Evolutionary conservation across 768 basidiomycete species (phyloP).

Genomic region (Mycena crocata): DNA sequence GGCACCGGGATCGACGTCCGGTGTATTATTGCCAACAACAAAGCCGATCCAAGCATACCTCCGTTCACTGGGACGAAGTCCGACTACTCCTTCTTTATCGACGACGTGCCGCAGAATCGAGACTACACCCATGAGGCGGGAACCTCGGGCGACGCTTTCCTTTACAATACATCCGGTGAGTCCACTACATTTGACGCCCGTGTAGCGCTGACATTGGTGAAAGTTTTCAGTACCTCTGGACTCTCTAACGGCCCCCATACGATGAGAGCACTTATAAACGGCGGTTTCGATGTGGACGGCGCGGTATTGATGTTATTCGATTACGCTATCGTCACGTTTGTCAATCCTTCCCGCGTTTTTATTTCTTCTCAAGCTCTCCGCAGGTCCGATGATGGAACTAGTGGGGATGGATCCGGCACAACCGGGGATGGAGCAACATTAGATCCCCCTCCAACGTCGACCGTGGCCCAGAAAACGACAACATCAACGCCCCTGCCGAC

Average conservation of each 20-base stretch:
- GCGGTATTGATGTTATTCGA: too few relatives aligned
- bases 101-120: not conserved
- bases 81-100: not conserved
- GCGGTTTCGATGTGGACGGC: too few relatives aligned
- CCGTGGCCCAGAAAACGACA: too few relatives aligned
- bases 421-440: not conserved
- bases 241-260: too few relatives aligned
- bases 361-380: not conserved
- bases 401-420: not conserved
- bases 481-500: too few relatives aligned
- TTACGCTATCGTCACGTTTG: not conserved
- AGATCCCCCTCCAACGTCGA: not conserved
- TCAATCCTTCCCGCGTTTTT: not conserved
- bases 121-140: not conserved
- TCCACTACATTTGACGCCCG: too few relatives aligned
- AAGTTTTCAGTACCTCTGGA: too few relatives aligned
- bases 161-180: not conserved
- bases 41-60: not conserved
- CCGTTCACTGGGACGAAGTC: not conserved
- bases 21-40: too few relatives aligned
- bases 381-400: conserved; percentile 14
- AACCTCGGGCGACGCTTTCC: not conserved
- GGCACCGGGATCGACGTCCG: too few relatives aligned
- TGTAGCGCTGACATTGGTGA: too few relatives aligned
- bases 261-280: too few relatives aligned